phyloP scores from a whole-genome alignment of 108 stramenopile genomes.

The Skeletonema menzelii region DNA sequence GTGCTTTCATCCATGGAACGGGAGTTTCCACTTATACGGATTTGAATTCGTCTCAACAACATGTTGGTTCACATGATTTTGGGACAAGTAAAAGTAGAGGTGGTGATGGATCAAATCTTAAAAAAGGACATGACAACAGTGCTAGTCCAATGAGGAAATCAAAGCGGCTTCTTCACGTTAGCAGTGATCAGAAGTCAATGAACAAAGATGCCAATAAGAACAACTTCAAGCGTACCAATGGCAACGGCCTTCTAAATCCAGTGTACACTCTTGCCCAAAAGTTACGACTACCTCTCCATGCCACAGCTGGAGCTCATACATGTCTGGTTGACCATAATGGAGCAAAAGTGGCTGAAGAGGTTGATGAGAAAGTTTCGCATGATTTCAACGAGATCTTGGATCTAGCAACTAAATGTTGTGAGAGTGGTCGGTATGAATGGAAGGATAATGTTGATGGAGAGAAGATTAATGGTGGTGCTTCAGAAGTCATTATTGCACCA shows the following conservation, averaged over 20 bases:
- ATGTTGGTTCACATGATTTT: slow-evolving; percentile 40
- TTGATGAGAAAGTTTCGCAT: slow-evolving; percentile 59
- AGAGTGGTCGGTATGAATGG: slow-evolving; percentile 22
- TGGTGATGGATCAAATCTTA: not conserved
- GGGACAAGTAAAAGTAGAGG: slow-evolving; percentile 21
- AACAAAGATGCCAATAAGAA: not conserved
- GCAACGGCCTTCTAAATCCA: slow-evolving; percentile 59
- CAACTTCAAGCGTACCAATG: slow-evolving; percentile 19
- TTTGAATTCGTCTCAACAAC: not conserved
- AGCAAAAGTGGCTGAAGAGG: slow-evolving; percentile 59
- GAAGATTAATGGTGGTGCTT: not conserved
- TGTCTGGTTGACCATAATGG: slow-evolving; percentile 63
- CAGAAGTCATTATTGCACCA: slow-evolving; percentile 18
- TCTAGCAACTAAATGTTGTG: slow-evolving; percentile 52
- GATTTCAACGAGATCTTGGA: slow-evolving; percentile 77
- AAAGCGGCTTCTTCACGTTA: not conserved
- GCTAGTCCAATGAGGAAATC: not conserved
- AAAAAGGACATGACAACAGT: not conserved
- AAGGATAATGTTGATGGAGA: not conserved
- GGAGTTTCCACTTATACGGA: slow-evolving; percentile 37
- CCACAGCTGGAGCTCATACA: slow-evolving; percentile 27
- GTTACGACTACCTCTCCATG: slow-evolving; percentile 44
- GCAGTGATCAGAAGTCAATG: not conserved
- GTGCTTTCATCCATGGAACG: slow-evolving; percentile 90
- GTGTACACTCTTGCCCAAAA: slow-evolving; percentile 50